Evolutionary conservation across 805 yeast species (phyloP).

Genomic region (Hagleromyces aurorensis): DNA sequence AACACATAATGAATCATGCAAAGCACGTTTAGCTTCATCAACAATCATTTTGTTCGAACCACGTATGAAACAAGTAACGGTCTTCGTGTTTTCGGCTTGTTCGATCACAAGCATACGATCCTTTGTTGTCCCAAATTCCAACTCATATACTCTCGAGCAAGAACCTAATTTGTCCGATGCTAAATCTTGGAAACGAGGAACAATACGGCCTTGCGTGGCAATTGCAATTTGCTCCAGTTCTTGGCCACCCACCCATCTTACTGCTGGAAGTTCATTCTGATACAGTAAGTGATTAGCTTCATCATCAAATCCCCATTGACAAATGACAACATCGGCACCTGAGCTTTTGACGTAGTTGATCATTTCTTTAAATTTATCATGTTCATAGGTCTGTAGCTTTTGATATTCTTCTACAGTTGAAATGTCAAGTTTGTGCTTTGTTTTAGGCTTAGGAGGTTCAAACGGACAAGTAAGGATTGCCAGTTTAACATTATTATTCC

Average conservation of each 20-base stretch:
- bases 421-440: slow-evolving; percentile 93
- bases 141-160: slow-evolving; percentile 78
- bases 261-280: slow-evolving; percentile 86
- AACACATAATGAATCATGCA: slow-evolving; percentile 94
- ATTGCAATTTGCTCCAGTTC: slow-evolving; percentile 93
- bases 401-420: slow-evolving; percentile 90
- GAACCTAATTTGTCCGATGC: slow-evolving; percentile 72
- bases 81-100: slow-evolving; percentile 76
- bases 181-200: slow-evolving; percentile 93
- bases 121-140: slow-evolving; percentile 92
- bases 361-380: slow-evolving; percentile 85
- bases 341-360: slow-evolving; percentile 74
- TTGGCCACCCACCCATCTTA: slow-evolving; percentile 98
- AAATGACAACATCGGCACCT: slow-evolving; percentile 93
- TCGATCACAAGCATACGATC: slow-evolving; percentile 95
- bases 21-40: slow-evolving; percentile 93
- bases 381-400: slow-evolving; percentile 86
- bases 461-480: slow-evolving; percentile 98
- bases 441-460: slow-evolving; percentile 99
- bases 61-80: slow-evolving; percentile 87
- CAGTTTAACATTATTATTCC: slow-evolving; percentile 60
- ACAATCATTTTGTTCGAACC: slow-evolving; percentile 98
- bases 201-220: slow-evolving; percentile 95
- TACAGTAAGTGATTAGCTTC: slow-evolving; percentile 92
- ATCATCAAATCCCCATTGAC: slow-evolving; percentile 99